phyloP scores from a whole-genome alignment of 139 green algal species.

The Axilococcus clingmanii region DNA sequence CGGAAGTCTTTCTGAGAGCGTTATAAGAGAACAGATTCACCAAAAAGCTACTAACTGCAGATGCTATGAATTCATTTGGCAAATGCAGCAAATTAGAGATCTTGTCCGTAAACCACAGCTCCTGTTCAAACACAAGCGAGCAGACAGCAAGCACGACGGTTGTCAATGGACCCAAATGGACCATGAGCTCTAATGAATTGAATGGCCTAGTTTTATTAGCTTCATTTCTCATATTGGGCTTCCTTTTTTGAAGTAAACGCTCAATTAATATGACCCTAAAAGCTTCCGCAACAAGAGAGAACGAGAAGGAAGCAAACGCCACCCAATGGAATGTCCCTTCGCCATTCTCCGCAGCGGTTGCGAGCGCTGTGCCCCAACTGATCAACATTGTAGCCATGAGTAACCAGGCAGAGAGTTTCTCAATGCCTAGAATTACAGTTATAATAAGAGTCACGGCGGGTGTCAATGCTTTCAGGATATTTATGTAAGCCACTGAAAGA shows the following conservation, averaged over 20 bases:
- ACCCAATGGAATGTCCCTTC: conserved; percentile 15
- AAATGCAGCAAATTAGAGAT: not conserved
- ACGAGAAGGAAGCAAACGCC: conserved; percentile 17
- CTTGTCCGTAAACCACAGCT: not conserved
- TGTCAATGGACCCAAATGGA: conserved; percentile 15
- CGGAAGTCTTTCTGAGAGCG: conserved; percentile 8
- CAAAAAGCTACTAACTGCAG: conserved; percentile 9
- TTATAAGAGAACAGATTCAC: conserved; percentile 15
- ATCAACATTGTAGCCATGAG: conserved; percentile 19
- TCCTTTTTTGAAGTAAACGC: no score
- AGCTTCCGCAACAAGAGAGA: conserved; percentile 18
- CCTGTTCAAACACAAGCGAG: conserved; percentile 9
- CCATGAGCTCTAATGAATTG: conserved; percentile 24
- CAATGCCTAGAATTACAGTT: conserved; percentile 9
- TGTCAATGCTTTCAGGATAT: conserved; percentile 37
- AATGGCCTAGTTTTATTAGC: conserved; percentile 16
- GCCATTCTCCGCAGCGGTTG: conserved; percentile 11
- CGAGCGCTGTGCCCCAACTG: conserved; percentile 11
- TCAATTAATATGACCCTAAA: conserved; percentile 22
- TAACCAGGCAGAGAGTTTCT: conserved; percentile 7
- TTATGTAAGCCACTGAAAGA: conserved; percentile 32
- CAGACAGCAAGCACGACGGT: not conserved
- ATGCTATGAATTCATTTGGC: not conserved
- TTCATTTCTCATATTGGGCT: no score
- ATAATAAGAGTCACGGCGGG: conserved; percentile 26